Evolutionary conservation across 1,139 yeast genomes (phyloP).

Genomic region (Suhomyces bolitotheri): DNA sequence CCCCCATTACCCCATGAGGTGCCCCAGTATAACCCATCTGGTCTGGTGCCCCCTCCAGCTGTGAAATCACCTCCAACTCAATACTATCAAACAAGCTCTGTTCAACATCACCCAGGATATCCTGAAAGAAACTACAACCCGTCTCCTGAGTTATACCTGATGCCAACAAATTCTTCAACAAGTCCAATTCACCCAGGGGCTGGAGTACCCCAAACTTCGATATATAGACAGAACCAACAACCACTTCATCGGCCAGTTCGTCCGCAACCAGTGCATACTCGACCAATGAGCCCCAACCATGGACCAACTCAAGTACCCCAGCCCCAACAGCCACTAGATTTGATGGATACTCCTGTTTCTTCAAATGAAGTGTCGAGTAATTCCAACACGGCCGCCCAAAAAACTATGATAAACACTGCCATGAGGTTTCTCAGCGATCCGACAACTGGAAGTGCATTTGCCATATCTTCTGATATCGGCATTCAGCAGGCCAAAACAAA

Average conservation of each 20-base stretch:
- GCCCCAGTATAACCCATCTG: not conserved
- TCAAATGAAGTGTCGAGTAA: not conserved
- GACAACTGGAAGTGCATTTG: not conserved
- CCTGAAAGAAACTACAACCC: too few relatives aligned
- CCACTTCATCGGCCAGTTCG: not conserved
- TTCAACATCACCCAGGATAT: too few relatives aligned
- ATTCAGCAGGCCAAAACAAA: constrained; percentile 24
- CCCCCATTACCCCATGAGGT: constrained; percentile 31
- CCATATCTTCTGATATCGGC: constrained; percentile 9
- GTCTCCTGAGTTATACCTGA: not conserved
- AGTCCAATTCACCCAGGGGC: not conserved
- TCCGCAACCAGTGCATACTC: constrained; percentile 19
- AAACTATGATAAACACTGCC: constrained; percentile 24
- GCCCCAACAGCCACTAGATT: constrained; percentile 3
- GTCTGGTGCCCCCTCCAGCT: not conserved
- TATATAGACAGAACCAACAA: too few relatives aligned
- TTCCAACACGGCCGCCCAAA: not conserved
- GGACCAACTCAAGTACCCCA: too few relatives aligned
- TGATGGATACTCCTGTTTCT: constrained; percentile 19
- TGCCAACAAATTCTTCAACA: not conserved
- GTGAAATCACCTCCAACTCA: not conserved
- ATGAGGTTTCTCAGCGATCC: constrained; percentile 9
- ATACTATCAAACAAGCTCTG: not conserved
- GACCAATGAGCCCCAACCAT: not conserved
- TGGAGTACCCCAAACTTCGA: not conserved